Conservation (phyloP, 345 rosid genomes). For the Xanthoceras sorbifolium region DNA sequence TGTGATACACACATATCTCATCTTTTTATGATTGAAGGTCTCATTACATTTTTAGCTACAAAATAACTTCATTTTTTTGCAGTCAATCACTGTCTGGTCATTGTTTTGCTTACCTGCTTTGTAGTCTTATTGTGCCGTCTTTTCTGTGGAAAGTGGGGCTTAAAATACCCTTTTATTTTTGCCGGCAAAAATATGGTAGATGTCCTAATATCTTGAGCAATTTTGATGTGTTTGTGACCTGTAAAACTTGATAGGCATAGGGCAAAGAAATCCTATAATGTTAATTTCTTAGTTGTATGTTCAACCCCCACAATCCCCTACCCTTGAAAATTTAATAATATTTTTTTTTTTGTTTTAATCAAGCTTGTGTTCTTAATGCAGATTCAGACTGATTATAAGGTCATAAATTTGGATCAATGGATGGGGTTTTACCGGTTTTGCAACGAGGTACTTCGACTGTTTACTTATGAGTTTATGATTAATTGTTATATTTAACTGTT, state of each 20-base stretch:
- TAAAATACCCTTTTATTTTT: not conserved
- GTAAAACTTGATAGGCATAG: not conserved
- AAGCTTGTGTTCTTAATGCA: slow-evolving; percentile 35
- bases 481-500: not conserved
- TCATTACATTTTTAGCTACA: not conserved
- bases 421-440: slow-evolving; percentile 83
- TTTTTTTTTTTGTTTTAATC: not conserved
- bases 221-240: not conserved
- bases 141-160: not conserved
- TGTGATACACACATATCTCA: not conserved
- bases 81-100: not conserved
- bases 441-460: slow-evolving; percentile 66
- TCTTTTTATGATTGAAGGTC: not conserved
- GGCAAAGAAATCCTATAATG: not conserved
- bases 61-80: not conserved
- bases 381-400: slow-evolving; percentile 93
- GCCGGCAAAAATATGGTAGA: not conserved
- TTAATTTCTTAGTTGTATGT: not conserved
- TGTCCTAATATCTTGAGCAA: not conserved
- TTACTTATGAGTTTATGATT: not conserved
- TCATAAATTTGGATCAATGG: slow-evolving; percentile 96
- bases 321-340: not conserved
- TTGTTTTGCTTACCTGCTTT: not conserved
- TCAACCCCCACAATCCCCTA: not conserved
- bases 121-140: not conserved